phyloP scores from a whole-genome alignment of 2,329 filamentous ascomycete species.

The Gremmenia infestans region DNA sequence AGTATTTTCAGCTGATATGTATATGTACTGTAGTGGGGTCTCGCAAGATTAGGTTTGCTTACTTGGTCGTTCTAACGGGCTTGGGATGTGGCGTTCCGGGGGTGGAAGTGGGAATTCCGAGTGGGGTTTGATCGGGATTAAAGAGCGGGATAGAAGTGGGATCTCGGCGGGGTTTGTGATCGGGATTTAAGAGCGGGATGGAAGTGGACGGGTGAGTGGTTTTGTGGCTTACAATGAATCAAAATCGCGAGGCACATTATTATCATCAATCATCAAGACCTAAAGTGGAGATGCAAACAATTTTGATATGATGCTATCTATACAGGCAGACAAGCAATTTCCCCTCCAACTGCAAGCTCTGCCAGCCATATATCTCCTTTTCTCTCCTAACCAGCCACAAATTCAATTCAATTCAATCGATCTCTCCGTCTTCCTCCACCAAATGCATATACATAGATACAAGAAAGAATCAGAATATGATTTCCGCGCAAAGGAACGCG shows the following conservation, averaged over 20 bases:
- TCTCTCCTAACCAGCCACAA: neutral
- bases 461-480: conserved; percentile 9
- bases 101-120: too few species aligned
- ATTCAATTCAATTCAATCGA: neutral
- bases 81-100: too few species aligned
- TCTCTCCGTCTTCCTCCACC: conserved; percentile 1
- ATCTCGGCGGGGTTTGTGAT: too few species aligned
- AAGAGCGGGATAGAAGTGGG: too few species aligned
- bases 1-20: too few species aligned
- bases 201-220: neutral
- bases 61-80: too few species aligned
- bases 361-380: conserved; percentile 3
- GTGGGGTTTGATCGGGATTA: too few species aligned
- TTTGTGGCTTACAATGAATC: neutral
- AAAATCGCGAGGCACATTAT: neutral
- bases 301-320: conserved; percentile 19
- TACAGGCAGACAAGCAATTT: conserved; percentile 7
- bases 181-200: too few species aligned
- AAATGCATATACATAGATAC: conserved; percentile 12
- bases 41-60: too few species aligned
- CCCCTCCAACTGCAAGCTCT: neutral
- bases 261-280: neutral
- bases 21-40: too few species aligned
- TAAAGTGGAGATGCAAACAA: conserved; percentile 1
- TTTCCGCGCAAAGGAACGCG: conserved; percentile 13